Base-by-base conservation (phyloP, 768 basidiomycete species). In the Leucogyrophana mollusca region DNA sequence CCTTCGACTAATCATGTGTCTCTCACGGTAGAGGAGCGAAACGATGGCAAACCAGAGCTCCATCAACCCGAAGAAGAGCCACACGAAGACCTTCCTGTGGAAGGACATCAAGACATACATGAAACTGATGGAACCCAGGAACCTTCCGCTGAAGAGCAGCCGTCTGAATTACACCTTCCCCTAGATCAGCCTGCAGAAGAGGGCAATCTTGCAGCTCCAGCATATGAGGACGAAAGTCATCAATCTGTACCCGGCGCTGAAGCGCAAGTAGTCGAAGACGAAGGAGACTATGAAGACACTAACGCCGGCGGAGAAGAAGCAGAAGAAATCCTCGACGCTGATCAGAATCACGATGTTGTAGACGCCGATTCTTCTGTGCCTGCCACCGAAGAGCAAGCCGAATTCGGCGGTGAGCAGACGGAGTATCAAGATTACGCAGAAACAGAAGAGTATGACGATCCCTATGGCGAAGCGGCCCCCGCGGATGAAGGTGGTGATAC, bases 401-500 rank as follows among this genome's bases (percentile, higher is more conserved):
- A 57, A 30, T 59, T 52, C 7, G 61, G 54, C 13, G 68, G 56
- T 36, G 67, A 72, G 34, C 65, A 61, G 9, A 55, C 60, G 5
- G 68, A 67, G 43, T 68, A 69, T 37, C 34, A 59, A 16, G 66
- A 70, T 24, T 57, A 63, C 34, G 56, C 54, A 37, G 62, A 69
- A 21, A 46, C 53, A 2, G 66, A 61, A 40, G 72, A 72, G 18
- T 65, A 67, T 45, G 65, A 69, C 20, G 67, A 68, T 27, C 57
- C 51, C 34, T 68, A 64, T 22, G 65, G 64, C 18, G 72, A 71
- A 22, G 66, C 62, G 22, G 56, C 66, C 10, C 56, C 56, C 0
- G 70, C 72, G 38, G 60, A 57, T 27, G 50, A 57, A 0, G 60
- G 54, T 8, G 58, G 47, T n/a, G 48, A 45, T 4, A 35, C 47